A percentile compares a stretch with the other conserved stretches of the same genome.
These are phyloP conservation scores for Plectosphaerella cucumerina DNA, from an alignment of 2,329 filamentous ascomycete genomes.

Conservation along the genomic window DNA sequence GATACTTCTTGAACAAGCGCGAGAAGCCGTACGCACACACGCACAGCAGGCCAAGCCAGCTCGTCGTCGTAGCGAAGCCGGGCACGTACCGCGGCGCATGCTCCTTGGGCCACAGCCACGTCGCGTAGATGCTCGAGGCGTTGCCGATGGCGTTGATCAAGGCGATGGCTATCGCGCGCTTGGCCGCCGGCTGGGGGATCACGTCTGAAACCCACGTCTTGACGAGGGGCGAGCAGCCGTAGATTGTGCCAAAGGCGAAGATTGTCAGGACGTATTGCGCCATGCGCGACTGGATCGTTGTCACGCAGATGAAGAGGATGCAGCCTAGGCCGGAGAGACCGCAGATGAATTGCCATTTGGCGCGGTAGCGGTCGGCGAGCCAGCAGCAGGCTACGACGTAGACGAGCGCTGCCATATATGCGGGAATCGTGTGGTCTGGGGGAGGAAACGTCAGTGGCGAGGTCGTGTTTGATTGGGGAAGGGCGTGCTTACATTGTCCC, in stretches of 20 bases:
- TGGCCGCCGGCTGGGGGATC: slow-evolving; percentile 19
- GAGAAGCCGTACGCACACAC: slow-evolving; percentile 7
- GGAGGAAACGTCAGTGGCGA: background rate
- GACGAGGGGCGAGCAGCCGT: slow-evolving; percentile 19
- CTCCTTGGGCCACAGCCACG: slow-evolving; percentile 32
- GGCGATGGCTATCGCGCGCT: slow-evolving; percentile 38
- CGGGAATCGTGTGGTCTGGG: slow-evolving; percentile 19
- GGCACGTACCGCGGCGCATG: slow-evolving; percentile 16
- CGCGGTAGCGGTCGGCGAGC: slow-evolving; percentile 18
- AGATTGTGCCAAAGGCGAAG: slow-evolving; percentile 21
- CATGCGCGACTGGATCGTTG: slow-evolving; percentile 7
- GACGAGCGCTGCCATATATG: slow-evolving; percentile 18
- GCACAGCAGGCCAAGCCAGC: slow-evolving; percentile 12
- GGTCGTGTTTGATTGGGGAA: background rate
- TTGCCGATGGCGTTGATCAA: slow-evolving; percentile 33
- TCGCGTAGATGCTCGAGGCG: slow-evolving; percentile 30
- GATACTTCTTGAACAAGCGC: slow-evolving; percentile 12
- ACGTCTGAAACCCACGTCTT: slow-evolving; percentile 16
- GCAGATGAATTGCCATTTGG: slow-evolving; percentile 21
- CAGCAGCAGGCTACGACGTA: slow-evolving; percentile 19
- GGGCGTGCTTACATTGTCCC: slow-evolving; percentile 9
- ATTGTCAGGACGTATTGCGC: slow-evolving; percentile 18
- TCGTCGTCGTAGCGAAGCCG: slow-evolving; percentile 12
- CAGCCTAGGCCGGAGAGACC: slow-evolving; percentile 17
- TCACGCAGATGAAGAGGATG: slow-evolving; percentile 18